Conservation (phyloP, 73 alveolate genomes). For the Stentor roeselii region DNA sequence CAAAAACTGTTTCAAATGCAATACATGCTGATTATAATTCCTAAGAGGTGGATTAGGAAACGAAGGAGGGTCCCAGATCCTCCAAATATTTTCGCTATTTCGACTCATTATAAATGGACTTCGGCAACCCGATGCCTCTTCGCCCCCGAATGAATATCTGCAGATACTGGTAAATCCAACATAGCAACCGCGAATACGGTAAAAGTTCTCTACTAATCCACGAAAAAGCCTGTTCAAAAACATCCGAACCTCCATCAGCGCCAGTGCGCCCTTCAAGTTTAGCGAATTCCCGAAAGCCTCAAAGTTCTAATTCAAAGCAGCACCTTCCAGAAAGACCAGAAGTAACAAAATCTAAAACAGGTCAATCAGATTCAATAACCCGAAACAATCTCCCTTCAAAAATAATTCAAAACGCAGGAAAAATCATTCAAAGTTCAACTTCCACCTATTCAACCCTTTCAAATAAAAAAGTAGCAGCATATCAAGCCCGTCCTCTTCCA, state of each 20-base stretch:
- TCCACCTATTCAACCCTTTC: not conserved
- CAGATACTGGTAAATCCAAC: not conserved
- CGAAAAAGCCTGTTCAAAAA: not conserved
- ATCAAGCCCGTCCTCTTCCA: no score
- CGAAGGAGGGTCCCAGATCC: not conserved
- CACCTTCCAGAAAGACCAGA: not conserved
- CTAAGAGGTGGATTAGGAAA: not conserved
- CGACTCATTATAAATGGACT: no score
- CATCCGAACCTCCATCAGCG: not conserved
- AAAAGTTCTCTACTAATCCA: not conserved
- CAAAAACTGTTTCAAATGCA: not conserved
- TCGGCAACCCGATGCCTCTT: no score
- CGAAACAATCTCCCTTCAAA: not conserved
- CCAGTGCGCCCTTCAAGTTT: not conserved
- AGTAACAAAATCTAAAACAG: not conserved
- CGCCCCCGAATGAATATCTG: not conserved
- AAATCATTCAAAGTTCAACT: not conserved
- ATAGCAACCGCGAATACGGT: not conserved
- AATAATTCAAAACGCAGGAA: not conserved
- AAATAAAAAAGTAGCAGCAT: not conserved
- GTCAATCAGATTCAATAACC: not conserved
- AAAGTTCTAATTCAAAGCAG: not conserved
- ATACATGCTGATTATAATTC: not conserved
- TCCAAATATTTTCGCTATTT: not conserved
- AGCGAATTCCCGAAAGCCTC: not conserved